Conservation (phyloP, 2,329 filamentous ascomycete species). For the Colletotrichum lentis region DNA sequence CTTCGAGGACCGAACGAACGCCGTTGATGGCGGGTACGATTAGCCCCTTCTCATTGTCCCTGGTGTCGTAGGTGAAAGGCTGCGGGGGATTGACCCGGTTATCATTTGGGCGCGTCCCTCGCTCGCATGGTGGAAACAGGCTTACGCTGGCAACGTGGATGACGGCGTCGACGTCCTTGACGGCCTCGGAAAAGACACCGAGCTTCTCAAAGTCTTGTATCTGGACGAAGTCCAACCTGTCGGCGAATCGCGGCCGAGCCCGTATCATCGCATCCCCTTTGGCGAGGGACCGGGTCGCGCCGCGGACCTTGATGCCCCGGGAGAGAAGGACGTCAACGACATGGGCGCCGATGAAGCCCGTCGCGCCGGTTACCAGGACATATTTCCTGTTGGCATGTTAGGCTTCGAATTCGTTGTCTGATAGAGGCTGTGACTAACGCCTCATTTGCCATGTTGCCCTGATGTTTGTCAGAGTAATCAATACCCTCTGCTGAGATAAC, state of each 20-base stretch:
- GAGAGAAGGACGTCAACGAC: slow-evolving; percentile 46
- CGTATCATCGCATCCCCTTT: slow-evolving; percentile 49
- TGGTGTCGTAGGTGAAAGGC: slow-evolving; percentile 55
- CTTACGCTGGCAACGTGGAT: slow-evolving; percentile 56
- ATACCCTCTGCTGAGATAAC: no score
- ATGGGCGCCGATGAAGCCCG: slow-evolving; percentile 44
- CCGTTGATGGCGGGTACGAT: slow-evolving; percentile 57
- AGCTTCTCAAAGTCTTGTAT: slow-evolving; percentile 53
- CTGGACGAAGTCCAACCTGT: slow-evolving; percentile 52
- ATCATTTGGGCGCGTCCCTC: background rate
- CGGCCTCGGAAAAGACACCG: slow-evolving; percentile 48
- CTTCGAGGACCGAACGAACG: slow-evolving; percentile 52
- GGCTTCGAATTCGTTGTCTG: background rate
- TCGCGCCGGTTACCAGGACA: slow-evolving; percentile 26
- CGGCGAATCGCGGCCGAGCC: slow-evolving; percentile 48
- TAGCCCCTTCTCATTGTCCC: slow-evolving; percentile 55
- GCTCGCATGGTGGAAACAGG: background rate
- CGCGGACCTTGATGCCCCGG: slow-evolving; percentile 46
- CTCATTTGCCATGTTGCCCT: background rate
- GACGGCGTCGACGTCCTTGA: slow-evolving; percentile 53
- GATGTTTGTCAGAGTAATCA: no score
- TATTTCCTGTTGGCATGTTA: slow-evolving; percentile 16
- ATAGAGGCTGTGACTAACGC: background rate
- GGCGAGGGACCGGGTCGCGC: slow-evolving; percentile 43
- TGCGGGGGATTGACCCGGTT: slow-evolving; percentile 32